These are phyloP conservation scores for Nicotiana rustica DNA, from an alignment of 305 asterid species.

Conservation along the genomic window DNA sequence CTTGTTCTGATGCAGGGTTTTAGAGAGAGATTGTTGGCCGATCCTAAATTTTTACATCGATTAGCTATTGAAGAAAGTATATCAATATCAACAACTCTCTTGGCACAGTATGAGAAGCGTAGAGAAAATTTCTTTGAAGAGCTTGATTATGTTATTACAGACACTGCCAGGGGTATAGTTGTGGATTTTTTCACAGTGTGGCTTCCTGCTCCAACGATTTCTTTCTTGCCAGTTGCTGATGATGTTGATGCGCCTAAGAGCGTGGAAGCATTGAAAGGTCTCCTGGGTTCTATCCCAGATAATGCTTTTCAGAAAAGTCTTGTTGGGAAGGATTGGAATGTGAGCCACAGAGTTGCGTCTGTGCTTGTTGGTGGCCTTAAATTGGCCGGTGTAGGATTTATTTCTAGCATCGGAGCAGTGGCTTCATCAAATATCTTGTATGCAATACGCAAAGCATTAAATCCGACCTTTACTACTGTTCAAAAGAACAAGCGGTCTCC, in stretches of 20 bases:
- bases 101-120: slow-evolving; percentile 88
- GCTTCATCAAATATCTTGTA: slow-evolving; percentile 76
- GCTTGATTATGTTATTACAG: slow-evolving; percentile 87
- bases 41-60: slow-evolving; percentile 84
- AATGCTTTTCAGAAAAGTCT: slow-evolving; percentile 87
- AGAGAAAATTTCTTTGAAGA: slow-evolving; percentile 82
- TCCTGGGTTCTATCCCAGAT: slow-evolving; percentile 92
- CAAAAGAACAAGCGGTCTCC: slow-evolving; percentile 80
- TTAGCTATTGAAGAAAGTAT: slow-evolving; percentile 96
- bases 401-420: slow-evolving; percentile 96
- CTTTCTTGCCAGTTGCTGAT: slow-evolving; percentile 68
- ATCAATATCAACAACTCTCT: slow-evolving; percentile 83
- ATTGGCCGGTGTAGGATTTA: slow-evolving; percentile 87
- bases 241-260: slow-evolving; percentile 59
- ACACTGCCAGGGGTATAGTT: slow-evolving; percentile 76
- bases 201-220: slow-evolving; percentile 96
- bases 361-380: slow-evolving; percentile 89
- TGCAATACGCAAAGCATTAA: slow-evolving; percentile 59
- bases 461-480: slow-evolving; percentile 55
- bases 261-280: slow-evolving; percentile 76
- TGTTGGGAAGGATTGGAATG: slow-evolving; percentile 82
- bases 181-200: slow-evolving; percentile 97
- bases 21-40: slow-evolving; percentile 93
- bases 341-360: slow-evolving; percentile 85
- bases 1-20: slow-evolving; percentile 74